A percentile compares a stretch with the other conserved stretches of the same genome.
phyloP scores from a whole-genome alignment of 192 early-diverging fungal genomes.

The Helicostylum pulchrum region DNA sequence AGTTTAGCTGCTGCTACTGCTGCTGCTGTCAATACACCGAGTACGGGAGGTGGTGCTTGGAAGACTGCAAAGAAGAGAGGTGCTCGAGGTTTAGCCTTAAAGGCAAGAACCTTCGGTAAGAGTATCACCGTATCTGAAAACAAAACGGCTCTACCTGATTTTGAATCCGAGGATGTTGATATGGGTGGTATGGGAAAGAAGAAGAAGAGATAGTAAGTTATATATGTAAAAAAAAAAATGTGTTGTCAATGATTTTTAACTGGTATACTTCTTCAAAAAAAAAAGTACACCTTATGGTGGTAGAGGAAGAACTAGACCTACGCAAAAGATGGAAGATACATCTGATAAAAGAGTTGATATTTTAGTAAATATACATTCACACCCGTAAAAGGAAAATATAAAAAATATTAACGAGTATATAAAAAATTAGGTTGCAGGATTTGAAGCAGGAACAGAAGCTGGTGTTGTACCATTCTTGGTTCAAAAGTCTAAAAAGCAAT shows the following conservation, averaged over 20 bases:
- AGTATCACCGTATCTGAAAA: conserved; percentile 10
- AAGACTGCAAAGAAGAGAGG: conserved; percentile 5
- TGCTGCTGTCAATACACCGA: no score
- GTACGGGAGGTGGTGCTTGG: conserved; percentile 18
- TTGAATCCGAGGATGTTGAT: conserved; percentile 14
- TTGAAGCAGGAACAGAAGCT: conserved; percentile 17
- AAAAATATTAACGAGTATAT: not conserved
- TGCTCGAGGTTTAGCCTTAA: conserved; percentile 2
- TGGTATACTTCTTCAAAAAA: not conserved
- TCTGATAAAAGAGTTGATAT: conserved; percentile 23
- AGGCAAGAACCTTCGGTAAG: conserved; percentile 5
- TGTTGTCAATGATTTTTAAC: not conserved
- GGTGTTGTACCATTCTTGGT: conserved; percentile 25
- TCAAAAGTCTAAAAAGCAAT: conserved; percentile 28
- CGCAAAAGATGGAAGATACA: not conserved
- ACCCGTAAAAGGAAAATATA: not conserved
- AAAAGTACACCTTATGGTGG: conserved; percentile 25
- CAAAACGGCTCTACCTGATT: not conserved
- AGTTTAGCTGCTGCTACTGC: no score
- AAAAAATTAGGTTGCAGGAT: conserved; percentile 29
- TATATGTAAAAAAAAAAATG: no score
- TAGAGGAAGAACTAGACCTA: not conserved
- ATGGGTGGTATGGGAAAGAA: conserved; percentile 19
- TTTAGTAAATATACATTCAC: conserved; percentile 10
- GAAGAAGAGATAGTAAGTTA: conserved; percentile 18